Evolutionary conservation across 306 rosid genomes (phyloP).

Genomic region (Senna siamea): DNA sequence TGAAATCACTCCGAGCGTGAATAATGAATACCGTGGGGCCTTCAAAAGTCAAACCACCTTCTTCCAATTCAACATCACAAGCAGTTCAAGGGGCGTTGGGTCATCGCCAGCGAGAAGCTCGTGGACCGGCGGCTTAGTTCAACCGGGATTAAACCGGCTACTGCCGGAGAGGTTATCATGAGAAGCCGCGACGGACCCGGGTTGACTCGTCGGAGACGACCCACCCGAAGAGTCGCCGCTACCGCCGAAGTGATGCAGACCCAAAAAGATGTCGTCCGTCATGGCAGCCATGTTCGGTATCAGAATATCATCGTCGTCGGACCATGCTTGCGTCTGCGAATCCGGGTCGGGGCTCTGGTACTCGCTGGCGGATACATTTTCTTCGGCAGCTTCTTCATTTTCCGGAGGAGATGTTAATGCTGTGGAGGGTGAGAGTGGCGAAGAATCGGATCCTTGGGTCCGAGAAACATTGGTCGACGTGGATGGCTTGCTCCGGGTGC

Average conservation of each 20-base stretch:
- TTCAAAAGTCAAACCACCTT: too few relatives aligned
- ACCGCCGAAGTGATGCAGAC: not conserved
- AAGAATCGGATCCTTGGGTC: too few relatives aligned
- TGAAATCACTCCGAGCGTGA: too few relatives aligned
- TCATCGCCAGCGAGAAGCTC: too few relatives aligned
- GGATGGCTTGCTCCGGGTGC: slow-evolving; percentile 49
- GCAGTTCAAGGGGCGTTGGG: too few relatives aligned
- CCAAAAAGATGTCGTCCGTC: not conserved
- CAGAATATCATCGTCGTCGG: slow-evolving; percentile 31
- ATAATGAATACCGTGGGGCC: too few relatives aligned
- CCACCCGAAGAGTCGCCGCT: not conserved
- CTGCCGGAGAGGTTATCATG: not conserved
- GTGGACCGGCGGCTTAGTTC: not conserved
- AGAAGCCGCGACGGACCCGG: not conserved
- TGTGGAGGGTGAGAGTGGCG: slow-evolving; percentile 8
- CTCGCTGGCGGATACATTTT: not conserved
- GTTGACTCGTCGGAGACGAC: not conserved
- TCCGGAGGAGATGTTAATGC: slow-evolving; percentile 34
- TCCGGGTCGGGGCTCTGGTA: slow-evolving; percentile 4
- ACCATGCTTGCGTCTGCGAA: not conserved
- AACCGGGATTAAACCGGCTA: not conserved
- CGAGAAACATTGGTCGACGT: too few relatives aligned
- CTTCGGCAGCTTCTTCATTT: slow-evolving; percentile 2
- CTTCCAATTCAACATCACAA: too few relatives aligned
- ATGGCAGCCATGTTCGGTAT: slow-evolving; percentile 36